Percentiles rank a stretch among this genome's conserved stretches.
These are phyloP conservation scores for Lachnellula cervina DNA, from an alignment of 2,329 filamentous ascomycete species.

Conservation along the genomic window DNA sequence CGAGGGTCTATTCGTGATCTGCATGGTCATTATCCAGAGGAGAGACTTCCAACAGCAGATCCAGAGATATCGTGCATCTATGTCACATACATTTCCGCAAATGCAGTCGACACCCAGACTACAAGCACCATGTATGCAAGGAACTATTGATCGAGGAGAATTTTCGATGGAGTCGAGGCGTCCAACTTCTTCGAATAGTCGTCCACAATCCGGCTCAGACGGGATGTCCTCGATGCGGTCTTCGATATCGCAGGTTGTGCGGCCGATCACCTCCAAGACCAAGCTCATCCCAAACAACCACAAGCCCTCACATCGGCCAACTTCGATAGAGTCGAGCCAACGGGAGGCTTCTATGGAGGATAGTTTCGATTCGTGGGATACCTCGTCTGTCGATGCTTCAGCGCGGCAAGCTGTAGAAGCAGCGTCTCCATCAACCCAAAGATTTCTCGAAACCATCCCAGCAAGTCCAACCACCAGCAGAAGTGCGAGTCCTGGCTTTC, in stretches of 20 bases:
- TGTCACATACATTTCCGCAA: conserved; percentile 16
- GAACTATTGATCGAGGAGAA: conserved; percentile 10
- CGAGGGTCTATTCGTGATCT: conserved; percentile 27
- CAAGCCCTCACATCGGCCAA: conserved; percentile 36
- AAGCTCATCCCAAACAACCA: conserved; percentile 45
- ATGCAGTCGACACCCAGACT: conserved; percentile 18
- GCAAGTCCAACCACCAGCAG: conserved; percentile 60
- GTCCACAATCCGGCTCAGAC: conserved; percentile 41
- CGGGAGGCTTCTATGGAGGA: conserved; percentile 41
- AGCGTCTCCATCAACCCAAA: conserved; percentile 33
- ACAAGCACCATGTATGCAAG: conserved; percentile 12
- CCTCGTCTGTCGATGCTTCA: conserved; percentile 59
- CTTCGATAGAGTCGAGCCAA: conserved; percentile 44
- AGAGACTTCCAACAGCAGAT: conserved; percentile 27
- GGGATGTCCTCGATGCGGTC: conserved; percentile 45
- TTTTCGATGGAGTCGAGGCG: conserved; percentile 22
- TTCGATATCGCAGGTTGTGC: conserved; percentile 44
- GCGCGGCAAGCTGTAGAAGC: conserved; percentile 53
- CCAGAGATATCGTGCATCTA: conserved; percentile 18
- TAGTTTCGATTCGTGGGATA: conserved; percentile 72
- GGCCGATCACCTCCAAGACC: conserved; percentile 53
- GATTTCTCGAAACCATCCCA: conserved; percentile 65
- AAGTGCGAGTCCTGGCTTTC: conserved; percentile 57
- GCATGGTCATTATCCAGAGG: conserved; percentile 24
- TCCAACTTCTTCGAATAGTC: conserved; percentile 39